These are phyloP conservation scores for Thermochaetoides thermophila DNA, from an alignment of 495 filamentous ascomycete genomes.

Conservation along the genomic window DNA sequence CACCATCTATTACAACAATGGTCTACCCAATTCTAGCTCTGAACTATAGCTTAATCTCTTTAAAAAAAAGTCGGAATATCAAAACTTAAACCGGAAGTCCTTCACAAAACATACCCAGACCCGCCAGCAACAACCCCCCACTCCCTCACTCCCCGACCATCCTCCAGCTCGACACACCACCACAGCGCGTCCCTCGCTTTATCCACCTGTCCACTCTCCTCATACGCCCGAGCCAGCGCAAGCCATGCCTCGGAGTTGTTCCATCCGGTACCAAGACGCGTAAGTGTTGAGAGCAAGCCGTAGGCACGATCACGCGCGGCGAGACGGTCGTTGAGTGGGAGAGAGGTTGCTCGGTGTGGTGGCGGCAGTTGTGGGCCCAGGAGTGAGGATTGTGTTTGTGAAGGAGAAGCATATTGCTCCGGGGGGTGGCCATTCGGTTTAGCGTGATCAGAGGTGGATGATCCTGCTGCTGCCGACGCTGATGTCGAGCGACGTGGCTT, in stretches of 20 bases:
- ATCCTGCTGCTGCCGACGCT: no score
- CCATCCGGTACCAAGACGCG: slow-evolving; percentile 79
- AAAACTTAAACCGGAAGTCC: no score
- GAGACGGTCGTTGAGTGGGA: slow-evolving; percentile 58
- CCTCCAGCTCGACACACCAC: slow-evolving; percentile 66
- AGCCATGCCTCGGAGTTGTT: slow-evolving; percentile 92
- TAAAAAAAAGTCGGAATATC: no score
- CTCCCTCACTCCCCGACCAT: slow-evolving; percentile 43
- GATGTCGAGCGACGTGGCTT: no score
- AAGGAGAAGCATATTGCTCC: slow-evolving; percentile 1
- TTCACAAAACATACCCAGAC: slow-evolving; percentile 48
- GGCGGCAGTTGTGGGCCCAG: slow-evolving; percentile 22
- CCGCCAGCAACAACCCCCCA: slow-evolving; percentile 41
- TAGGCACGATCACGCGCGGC: slow-evolving; percentile 77
- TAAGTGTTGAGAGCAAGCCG: slow-evolving; percentile 62
- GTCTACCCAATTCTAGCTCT: no score
- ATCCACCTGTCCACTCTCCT: slow-evolving; percentile 65
- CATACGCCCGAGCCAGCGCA: slow-evolving; percentile 68
- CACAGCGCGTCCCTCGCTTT: slow-evolving; percentile 67
- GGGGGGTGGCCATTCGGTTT: not conserved
- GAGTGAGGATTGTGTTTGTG: slow-evolving; percentile 6
- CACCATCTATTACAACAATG: no score
- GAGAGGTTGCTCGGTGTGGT: slow-evolving; percentile 33
- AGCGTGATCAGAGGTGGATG: not conserved
- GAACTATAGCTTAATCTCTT: no score